These are phyloP conservation scores for Dalechampia spathulata DNA, from an alignment of 441 rosid genomes.

Conservation along the genomic window DNA sequence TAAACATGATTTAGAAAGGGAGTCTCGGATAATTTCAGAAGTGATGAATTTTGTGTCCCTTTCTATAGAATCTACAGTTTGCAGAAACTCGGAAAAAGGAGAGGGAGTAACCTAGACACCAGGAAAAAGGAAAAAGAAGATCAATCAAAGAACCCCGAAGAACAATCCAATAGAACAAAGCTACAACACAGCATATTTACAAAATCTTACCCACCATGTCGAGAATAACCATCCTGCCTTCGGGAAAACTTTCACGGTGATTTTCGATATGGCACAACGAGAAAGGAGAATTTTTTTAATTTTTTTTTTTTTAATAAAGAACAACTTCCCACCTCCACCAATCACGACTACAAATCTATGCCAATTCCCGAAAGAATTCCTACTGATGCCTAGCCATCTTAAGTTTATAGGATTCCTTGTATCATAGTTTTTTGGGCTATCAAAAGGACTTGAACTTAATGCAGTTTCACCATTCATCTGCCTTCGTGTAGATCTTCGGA, in stretches of 20 bases:
- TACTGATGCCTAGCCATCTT: conserved; percentile 4
- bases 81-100: no score
- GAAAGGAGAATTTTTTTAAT: conserved; percentile 18
- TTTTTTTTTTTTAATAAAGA: no score
- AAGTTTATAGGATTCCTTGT: conserved; percentile 11
- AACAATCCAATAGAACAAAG: conserved; percentile 19
- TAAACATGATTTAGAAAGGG: no score
- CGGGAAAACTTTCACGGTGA: conserved; percentile 23
- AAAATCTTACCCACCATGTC: conserved; percentile 24
- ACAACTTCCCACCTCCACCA: conserved; percentile 8
- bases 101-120: no score
- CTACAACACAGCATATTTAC: conserved; percentile 33
- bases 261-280: conserved; percentile 16
- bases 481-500: conserved; percentile 98
- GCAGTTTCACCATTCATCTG: conserved; percentile 33
- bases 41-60: no score
- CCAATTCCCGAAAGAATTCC: conserved; percentile 18
- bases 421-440: conserved; percentile 9
- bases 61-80: no score
- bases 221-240: conserved; percentile 19
- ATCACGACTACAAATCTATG: conserved; percentile 20
- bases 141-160: neutral
- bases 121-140: neutral
- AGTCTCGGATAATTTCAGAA: no score
- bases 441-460: conserved; percentile 14